These are phyloP conservation scores for Arthrobotrys sphaeroides DNA, from an alignment of 2,329 filamentous ascomycete genomes.

Conservation along the genomic window DNA sequence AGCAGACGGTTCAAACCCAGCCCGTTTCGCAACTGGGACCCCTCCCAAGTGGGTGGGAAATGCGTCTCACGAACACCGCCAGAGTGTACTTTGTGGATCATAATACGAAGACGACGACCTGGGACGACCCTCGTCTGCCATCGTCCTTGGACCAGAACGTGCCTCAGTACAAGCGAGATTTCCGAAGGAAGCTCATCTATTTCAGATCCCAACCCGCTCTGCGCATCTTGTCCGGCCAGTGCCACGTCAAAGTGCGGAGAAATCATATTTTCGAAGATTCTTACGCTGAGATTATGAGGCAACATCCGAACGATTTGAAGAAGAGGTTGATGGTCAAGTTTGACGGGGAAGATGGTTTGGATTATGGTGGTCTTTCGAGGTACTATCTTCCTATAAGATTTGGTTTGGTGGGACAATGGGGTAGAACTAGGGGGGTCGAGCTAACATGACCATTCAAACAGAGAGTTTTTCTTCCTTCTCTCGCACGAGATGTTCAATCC, in stretches of 20 bases:
- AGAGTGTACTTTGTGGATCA: constrained; percentile 99
- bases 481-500: constrained; percentile 99
- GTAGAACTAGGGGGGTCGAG: no score
- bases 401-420: no score
- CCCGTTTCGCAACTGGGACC: constrained; percentile 96
- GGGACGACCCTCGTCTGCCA: constrained; percentile 94
- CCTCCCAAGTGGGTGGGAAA: constrained; percentile 97
- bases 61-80: constrained; percentile 97
- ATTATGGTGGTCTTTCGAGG: constrained; percentile 94
- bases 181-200: constrained; percentile 96
- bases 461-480: constrained; percentile 99
- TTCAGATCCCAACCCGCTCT: constrained; percentile 98
- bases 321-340: constrained; percentile 99
- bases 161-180: constrained; percentile 99
- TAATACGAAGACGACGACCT: constrained; percentile 99
- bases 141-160: constrained; percentile 98
- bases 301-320: constrained; percentile 94
- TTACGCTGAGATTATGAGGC: constrained; percentile 96
- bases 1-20: constrained; percentile 92
- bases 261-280: constrained; percentile 99
- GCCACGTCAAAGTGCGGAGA: constrained; percentile 95
- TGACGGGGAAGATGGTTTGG: constrained; percentile 95
- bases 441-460: no score
- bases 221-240: constrained; percentile 93
- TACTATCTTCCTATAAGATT: constrained; percentile 59